Evolutionary conservation across 2,329 filamentous ascomycete species (phyloP).

Genomic region (Leptographium procerum): DNA sequence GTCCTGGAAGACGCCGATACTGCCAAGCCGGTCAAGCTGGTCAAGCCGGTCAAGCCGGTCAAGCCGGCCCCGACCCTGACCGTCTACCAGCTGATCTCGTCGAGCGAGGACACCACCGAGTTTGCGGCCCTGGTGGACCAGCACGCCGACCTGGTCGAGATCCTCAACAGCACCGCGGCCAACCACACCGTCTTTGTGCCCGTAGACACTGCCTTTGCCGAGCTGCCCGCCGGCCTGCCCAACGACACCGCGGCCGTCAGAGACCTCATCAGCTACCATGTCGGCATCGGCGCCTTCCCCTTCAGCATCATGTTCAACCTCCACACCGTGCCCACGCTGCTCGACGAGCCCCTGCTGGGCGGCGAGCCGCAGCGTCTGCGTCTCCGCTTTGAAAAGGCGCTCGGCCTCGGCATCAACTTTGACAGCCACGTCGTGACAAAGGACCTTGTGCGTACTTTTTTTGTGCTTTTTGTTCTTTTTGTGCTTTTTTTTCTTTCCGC

Average conservation of each 20-base stretch:
- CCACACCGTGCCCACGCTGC: constrained; percentile 63
- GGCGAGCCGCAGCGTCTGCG: constrained; percentile 61
- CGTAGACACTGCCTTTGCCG: constrained; percentile 62
- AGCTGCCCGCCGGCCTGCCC: constrained; percentile 30
- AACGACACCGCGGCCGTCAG: constrained; percentile 55
- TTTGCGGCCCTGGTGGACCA: constrained; percentile 66
- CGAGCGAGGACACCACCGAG: constrained; percentile 64
- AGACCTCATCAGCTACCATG: constrained; percentile 62
- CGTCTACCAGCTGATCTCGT: constrained; percentile 68
- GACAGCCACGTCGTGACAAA: constrained; percentile 58
- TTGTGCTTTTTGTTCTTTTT: not conserved
- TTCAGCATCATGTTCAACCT: constrained; percentile 53
- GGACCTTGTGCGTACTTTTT: constrained; percentile 48
- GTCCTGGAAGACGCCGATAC: constrained; percentile 8
- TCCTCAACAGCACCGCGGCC: constrained; percentile 61
- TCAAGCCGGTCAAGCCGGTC: too few species aligned
- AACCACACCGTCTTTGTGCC: constrained; percentile 80
- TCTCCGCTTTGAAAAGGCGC: constrained; percentile 44
- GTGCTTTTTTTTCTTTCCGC: too few species aligned
- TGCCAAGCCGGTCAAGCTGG: too few species aligned
- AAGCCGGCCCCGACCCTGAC: constrained; percentile 61
- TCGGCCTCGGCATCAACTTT: constrained; percentile 64
- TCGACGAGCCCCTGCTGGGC: constrained; percentile 48
- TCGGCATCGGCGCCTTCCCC: constrained; percentile 56
- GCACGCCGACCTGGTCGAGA: constrained; percentile 57